A percentile compares a stretch with the other conserved stretches of the same genome.
Evolutionary conservation across 1,284 basidiomycete species (phyloP).

Genomic region (Cryptococcus sp.): DNA sequence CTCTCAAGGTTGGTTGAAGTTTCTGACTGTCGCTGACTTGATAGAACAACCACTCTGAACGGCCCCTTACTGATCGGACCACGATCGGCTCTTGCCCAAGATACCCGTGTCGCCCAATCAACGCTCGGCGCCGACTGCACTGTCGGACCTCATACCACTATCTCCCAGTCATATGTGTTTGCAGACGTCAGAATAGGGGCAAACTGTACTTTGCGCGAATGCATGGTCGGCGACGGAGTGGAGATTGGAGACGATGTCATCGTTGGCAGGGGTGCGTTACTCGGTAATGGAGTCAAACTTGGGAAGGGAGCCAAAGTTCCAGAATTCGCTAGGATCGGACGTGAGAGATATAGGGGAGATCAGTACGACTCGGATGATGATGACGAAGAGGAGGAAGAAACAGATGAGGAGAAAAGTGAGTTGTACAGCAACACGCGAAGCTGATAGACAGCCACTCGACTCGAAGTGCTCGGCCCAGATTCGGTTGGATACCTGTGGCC

Average conservation of each 20-base stretch:
- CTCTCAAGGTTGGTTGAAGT: slow-evolving; percentile 66
- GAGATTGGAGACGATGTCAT: slow-evolving; percentile 55
- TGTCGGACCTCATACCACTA: slow-evolving; percentile 70
- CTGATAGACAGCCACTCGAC: slow-evolving; percentile 20
- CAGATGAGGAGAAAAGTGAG: slow-evolving; percentile 37
- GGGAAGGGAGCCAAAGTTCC: slow-evolving; percentile 69
- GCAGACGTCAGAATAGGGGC: slow-evolving; percentile 77
- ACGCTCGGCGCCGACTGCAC: slow-evolving; percentile 79
- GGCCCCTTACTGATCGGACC: slow-evolving; percentile 47
- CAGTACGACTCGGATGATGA: slow-evolving; percentile 63
- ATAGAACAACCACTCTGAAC: slow-evolving; percentile 57
- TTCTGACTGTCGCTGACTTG: slow-evolving; percentile 1
- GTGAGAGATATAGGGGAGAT: slow-evolving; percentile 73
- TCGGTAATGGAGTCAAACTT: slow-evolving; percentile 74
- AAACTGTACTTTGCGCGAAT: slow-evolving; percentile 70
- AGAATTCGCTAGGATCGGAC: slow-evolving; percentile 73
- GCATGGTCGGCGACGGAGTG: slow-evolving; percentile 60
- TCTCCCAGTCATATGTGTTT: slow-evolving; percentile 78
- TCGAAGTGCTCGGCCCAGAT: slow-evolving; percentile 39
- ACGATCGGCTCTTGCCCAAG: slow-evolving; percentile 36
- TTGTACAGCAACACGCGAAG: background rate
- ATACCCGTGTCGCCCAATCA: slow-evolving; percentile 56
- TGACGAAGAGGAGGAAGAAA: slow-evolving; percentile 52
- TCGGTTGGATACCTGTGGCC: slow-evolving; percentile 55
- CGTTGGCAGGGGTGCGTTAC: slow-evolving; percentile 53